These are phyloP conservation scores for Rickenella mellea DNA, from an alignment of 768 basidiomycete genomes.

Conservation along the genomic window DNA sequence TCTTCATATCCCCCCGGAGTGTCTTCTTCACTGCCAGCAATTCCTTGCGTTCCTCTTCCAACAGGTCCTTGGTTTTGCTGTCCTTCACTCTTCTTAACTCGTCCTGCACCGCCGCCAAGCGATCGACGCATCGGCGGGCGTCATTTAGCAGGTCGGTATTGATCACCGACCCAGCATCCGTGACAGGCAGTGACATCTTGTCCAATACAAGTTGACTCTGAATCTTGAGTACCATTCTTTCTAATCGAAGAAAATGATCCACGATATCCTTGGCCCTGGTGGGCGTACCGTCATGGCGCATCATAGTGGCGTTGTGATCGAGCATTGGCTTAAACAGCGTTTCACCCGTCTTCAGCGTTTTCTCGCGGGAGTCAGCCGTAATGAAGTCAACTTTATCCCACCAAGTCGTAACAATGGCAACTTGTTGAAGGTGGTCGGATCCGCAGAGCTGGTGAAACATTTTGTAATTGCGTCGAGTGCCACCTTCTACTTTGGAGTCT, in stretches of 20 bases:
- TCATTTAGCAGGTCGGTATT: too few species aligned
- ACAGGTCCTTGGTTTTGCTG: too few species aligned
- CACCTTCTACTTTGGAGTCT: neutral
- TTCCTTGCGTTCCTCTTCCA: too few species aligned
- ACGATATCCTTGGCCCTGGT: neutral
- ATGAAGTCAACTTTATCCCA: slow-evolving; percentile 1
- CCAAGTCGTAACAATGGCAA: neutral
- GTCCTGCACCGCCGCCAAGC: too few species aligned
- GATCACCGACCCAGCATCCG: too few species aligned
- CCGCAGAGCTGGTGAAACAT: neutral
- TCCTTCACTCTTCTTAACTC: too few species aligned
- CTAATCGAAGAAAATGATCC: neutral
- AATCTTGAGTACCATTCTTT: too few species aligned
- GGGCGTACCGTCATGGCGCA: neutral
- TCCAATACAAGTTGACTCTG: too few species aligned
- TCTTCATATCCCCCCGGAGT: too few species aligned
- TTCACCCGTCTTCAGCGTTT: slow-evolving; percentile 4
- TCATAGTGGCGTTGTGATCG: slow-evolving; percentile 3
- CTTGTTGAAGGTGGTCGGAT: neutral
- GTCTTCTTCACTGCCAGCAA: too few species aligned
- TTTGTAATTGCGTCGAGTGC: neutral
- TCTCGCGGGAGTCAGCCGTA: slow-evolving; percentile 4
- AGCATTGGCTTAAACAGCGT: slow-evolving; percentile 11
- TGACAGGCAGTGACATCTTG: too few species aligned
- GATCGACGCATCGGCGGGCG: too few species aligned